phyloP scores from a whole-genome alignment of 108 stramenopile genomes.

The Nitzschia sp. region DNA sequence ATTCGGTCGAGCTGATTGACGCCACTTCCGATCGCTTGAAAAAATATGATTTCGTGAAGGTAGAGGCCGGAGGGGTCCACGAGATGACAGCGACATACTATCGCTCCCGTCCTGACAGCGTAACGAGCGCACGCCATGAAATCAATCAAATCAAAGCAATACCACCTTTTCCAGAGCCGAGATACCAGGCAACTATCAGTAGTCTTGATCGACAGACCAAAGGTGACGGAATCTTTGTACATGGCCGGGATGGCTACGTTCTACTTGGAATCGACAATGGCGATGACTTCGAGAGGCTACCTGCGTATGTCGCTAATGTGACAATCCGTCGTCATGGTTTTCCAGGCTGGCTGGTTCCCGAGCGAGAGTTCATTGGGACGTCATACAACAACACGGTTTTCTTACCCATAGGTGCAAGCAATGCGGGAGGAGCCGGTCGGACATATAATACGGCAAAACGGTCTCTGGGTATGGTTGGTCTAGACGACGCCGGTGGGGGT shows the following conservation, averaged over 20 bases:
- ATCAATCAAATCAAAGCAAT: not conserved
- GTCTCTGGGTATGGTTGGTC: conserved; percentile 14
- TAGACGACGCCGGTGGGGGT: conserved; percentile 26
- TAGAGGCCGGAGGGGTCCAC: not conserved
- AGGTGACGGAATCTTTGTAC: conserved; percentile 24
- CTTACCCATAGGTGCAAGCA: conserved; percentile 5
- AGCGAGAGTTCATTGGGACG: conserved; percentile 21
- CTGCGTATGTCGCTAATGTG: conserved; percentile 29
- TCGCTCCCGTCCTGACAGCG: not conserved
- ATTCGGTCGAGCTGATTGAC: not conserved
- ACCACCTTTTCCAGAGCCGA: conserved; percentile 22
- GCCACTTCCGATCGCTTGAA: not conserved
- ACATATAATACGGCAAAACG: not conserved
- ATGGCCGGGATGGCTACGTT: conserved; percentile 40
- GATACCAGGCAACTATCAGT: conserved; percentile 24
- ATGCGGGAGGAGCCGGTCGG: not conserved
- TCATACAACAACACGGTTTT: conserved; percentile 30
- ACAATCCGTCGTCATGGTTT: conserved; percentile 24
- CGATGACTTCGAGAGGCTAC: conserved; percentile 18
- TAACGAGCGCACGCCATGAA: not conserved
- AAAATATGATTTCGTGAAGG: not conserved
- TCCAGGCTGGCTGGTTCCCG: conserved; percentile 26
- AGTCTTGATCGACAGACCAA: conserved; percentile 11
- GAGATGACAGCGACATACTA: not conserved
- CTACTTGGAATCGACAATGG: conserved; percentile 29